A percentile compares a stretch with the other conserved stretches of the same genome.
Evolutionary conservation across 176 grass and related monocot species (phyloP).

Genomic region (Phoenix dactylifera): DNA sequence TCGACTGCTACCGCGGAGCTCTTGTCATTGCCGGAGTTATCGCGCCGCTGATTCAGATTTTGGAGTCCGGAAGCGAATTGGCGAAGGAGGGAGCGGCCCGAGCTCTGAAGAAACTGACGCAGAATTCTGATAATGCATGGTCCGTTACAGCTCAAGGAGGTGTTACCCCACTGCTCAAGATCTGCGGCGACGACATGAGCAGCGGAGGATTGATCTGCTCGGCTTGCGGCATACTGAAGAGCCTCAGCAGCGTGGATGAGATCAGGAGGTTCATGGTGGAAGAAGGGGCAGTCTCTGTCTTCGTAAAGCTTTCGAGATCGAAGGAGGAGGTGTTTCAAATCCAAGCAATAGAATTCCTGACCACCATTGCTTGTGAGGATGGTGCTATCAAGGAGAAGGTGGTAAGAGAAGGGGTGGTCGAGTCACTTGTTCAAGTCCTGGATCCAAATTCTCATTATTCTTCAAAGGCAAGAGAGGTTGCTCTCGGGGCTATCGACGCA

Average conservation of each 20-base stretch:
- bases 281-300: slow-evolving; percentile 38
- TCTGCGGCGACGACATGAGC: slow-evolving; percentile 30
- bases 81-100: slow-evolving; percentile 45
- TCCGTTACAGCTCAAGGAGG: slow-evolving; percentile 85
- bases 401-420: slow-evolving; percentile 31
- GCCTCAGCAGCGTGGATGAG: slow-evolving; percentile 62
- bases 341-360: slow-evolving; percentile 54
- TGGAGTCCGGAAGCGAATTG: slow-evolving; percentile 21
- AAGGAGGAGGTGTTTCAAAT: slow-evolving; percentile 47
- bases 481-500: slow-evolving; percentile 44
- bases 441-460: slow-evolving; percentile 30
- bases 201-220: slow-evolving; percentile 32
- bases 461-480: slow-evolving; percentile 64
- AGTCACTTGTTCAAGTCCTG: slow-evolving; percentile 42
- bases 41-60: slow-evolving; percentile 39
- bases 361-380: slow-evolving; percentile 36
- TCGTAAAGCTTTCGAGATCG: slow-evolving; percentile 36
- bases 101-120: slow-evolving; percentile 59
- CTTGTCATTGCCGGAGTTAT: slow-evolving; percentile 54
- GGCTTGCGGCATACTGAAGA: slow-evolving; percentile 62
- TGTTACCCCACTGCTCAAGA: slow-evolving; percentile 47
- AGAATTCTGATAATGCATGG: slow-evolving; percentile 88
- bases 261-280: slow-evolving; percentile 80
- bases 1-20: slow-evolving; percentile 37
- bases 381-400: slow-evolving; percentile 8